Conservation (phyloP, 371 early-diverging fungal species). For the Apophysomyces sp. region DNA sequence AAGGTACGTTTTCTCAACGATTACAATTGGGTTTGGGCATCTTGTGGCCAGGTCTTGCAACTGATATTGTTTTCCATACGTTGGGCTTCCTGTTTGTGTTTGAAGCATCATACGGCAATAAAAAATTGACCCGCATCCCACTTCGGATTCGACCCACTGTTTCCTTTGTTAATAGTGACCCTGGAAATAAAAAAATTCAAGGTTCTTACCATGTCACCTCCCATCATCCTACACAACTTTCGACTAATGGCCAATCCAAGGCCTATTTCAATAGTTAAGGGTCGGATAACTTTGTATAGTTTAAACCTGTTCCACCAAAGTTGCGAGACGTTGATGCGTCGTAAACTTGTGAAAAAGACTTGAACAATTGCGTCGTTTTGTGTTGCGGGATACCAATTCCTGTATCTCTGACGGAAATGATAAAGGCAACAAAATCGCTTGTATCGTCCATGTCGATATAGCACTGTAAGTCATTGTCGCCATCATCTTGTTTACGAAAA, state of each 20-base stretch:
- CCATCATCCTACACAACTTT: conserved; percentile 50
- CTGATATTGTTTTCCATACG: conserved; percentile 20
- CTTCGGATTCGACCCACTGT: conserved; percentile 51
- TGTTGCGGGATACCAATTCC: conserved; percentile 64
- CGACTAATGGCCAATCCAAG: conserved; percentile 52
- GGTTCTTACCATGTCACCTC: conserved; percentile 43
- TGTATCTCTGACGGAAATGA: conserved; percentile 56
- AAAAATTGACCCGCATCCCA: conserved; percentile 42
- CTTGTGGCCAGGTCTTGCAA: conserved; percentile 4
- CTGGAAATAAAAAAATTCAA: not conserved
- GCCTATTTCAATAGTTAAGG: conserved; percentile 10
- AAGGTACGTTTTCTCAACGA: conserved; percentile 7
- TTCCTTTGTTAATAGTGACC: not conserved
- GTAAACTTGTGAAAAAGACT: conserved; percentile 56
- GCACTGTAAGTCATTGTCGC: not conserved
- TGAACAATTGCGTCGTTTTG: conserved; percentile 51
- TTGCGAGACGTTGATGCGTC: conserved; percentile 54
- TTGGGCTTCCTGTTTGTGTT: conserved; percentile 14
- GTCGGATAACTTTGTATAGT: not conserved
- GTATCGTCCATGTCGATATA: not conserved
- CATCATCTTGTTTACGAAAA: not conserved
- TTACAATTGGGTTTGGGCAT: conserved; percentile 9
- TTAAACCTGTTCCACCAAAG: conserved; percentile 53
- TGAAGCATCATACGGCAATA: conserved; percentile 34
- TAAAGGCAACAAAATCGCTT: conserved; percentile 10